A percentile compares a stretch with the other conserved stretches of the same genome.
These are phyloP conservation scores for Bremia lactucae DNA, from an alignment of 352 stramenopile species.

Conservation along the genomic window DNA sequence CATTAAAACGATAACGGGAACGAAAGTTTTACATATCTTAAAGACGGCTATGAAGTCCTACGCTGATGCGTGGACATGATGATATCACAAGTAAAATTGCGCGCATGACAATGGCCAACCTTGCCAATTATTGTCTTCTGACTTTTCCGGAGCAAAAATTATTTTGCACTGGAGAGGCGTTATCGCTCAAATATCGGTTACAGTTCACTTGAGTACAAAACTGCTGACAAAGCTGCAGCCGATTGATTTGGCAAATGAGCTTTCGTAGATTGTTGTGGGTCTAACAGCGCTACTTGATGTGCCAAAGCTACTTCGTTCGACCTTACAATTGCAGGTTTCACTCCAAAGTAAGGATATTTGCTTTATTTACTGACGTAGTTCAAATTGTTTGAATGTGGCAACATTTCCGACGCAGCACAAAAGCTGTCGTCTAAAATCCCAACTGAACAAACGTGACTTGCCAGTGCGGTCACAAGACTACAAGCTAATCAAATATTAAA, in stretches of 20 bases:
- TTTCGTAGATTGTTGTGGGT: conserved; percentile 44
- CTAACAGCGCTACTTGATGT: conserved; percentile 42
- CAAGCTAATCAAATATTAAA: not conserved
- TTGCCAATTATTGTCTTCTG: conserved; percentile 73
- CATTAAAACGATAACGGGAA: no score
- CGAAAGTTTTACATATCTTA: no score
- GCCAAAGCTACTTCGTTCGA: conserved; percentile 55
- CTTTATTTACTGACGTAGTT: conserved; percentile 46
- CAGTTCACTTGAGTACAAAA: conserved; percentile 28
- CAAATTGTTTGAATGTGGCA: conserved; percentile 60
- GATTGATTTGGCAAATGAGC: conserved; percentile 67
- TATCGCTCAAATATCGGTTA: no score
- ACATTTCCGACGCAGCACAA: conserved; percentile 57
- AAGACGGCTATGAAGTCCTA: no score
- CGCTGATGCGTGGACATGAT: no score
- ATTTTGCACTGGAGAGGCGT: conserved; percentile 49
- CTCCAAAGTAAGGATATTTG: conserved; percentile 45
- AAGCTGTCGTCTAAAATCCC: conserved; percentile 53
- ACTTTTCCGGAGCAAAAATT: conserved; percentile 34
- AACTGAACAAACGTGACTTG: conserved; percentile 76
- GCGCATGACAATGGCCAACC: conserved; percentile 58
- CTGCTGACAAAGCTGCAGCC: conserved; percentile 42
- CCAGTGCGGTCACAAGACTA: conserved; percentile 38
- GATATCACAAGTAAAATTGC: no score
- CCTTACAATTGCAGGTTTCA: conserved; percentile 72